Evolutionary conservation across 1,284 basidiomycete genomes (phyloP).

Genomic region (Heterobasidion annosum): DNA sequence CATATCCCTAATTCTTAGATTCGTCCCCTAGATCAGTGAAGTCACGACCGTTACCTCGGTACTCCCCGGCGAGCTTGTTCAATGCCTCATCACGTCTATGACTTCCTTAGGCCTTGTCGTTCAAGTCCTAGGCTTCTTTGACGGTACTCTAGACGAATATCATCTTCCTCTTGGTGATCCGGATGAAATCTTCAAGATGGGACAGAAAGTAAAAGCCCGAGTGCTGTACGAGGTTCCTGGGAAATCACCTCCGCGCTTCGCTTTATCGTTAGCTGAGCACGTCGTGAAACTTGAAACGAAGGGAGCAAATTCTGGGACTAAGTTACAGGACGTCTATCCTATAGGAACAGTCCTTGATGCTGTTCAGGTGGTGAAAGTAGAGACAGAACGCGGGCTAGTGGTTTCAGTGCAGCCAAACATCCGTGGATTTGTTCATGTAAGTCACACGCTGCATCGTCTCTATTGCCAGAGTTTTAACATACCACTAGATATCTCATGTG

Average conservation of each 20-base stretch:
- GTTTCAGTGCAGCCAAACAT: constrained; percentile 57
- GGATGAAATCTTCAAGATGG: constrained; percentile 60
- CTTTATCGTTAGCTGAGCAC: constrained; percentile 72
- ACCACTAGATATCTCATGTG: constrained; percentile 79
- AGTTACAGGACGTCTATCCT: constrained; percentile 53
- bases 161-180: constrained; percentile 55
- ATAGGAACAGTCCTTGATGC: constrained; percentile 66
- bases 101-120: constrained; percentile 77
- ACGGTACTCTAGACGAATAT: constrained; percentile 82
- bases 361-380: constrained; percentile 67
- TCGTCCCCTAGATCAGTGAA: constrained; percentile 50
- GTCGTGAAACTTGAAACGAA: constrained; percentile 48
- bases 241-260: constrained; percentile 69
- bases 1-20: constrained; percentile 1
- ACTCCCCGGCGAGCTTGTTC: constrained; percentile 84
- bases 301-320: constrained; percentile 19
- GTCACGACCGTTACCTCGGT: constrained; percentile 76
- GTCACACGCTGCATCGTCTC: constrained; percentile 17
- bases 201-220: constrained; percentile 84
- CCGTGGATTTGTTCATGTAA: constrained; percentile 81
- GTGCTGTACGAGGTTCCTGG: constrained; percentile 79
- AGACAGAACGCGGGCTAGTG: constrained; percentile 76
- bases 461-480: background rate
- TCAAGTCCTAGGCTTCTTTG: constrained; percentile 90
- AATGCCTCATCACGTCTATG: constrained; percentile 78